A percentile compares a stretch with the other conserved stretches of the same genome.
Conservation (phyloP, 768 basidiomycete genomes). For the Mycena galopus region DNA sequence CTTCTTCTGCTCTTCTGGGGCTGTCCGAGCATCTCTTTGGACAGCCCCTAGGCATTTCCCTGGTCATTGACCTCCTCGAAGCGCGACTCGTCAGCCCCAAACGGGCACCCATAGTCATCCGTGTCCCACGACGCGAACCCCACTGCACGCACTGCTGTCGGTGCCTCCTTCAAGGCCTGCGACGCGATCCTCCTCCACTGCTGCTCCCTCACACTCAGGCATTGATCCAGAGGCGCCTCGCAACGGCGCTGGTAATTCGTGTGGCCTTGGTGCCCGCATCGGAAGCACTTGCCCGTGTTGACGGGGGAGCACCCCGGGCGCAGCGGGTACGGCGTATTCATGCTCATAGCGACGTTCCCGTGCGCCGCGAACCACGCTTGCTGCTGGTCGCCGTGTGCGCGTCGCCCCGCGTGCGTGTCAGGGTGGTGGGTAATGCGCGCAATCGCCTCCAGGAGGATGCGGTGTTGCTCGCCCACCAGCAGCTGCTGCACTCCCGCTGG, state of each 20-base stretch:
- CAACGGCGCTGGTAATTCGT: conserved; percentile 1
- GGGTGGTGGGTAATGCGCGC: background rate
- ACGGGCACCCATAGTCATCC: background rate
- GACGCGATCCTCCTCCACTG: conserved; percentile 6
- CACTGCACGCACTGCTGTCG: background rate
- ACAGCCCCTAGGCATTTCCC: no score
- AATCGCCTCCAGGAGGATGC: background rate
- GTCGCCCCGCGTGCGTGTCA: background rate
- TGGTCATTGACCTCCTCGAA: conserved; percentile 13
- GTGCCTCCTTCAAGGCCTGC: conserved; percentile 6
- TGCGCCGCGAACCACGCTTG: conserved; percentile 5
- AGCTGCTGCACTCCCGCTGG: background rate
- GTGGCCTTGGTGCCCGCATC: background rate
- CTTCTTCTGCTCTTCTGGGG: conserved; percentile 4
- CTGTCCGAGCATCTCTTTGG: no score
- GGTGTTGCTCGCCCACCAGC: conserved; percentile 7
- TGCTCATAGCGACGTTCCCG: background rate
- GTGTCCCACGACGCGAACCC: background rate
- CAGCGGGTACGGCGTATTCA: conserved; percentile 23
- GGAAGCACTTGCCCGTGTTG: conserved; percentile 27
- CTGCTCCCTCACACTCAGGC: background rate
- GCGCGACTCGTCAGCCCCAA: background rate
- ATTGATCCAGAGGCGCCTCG: background rate
- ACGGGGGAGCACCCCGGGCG: conserved; percentile 18
- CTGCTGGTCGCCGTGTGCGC: conserved; percentile 8